Percentiles rank a stretch among this genome's conserved stretches.
Evolutionary conservation across 2,329 filamentous ascomycete genomes (phyloP).

Genomic region (Talaromyces piceae): DNA sequence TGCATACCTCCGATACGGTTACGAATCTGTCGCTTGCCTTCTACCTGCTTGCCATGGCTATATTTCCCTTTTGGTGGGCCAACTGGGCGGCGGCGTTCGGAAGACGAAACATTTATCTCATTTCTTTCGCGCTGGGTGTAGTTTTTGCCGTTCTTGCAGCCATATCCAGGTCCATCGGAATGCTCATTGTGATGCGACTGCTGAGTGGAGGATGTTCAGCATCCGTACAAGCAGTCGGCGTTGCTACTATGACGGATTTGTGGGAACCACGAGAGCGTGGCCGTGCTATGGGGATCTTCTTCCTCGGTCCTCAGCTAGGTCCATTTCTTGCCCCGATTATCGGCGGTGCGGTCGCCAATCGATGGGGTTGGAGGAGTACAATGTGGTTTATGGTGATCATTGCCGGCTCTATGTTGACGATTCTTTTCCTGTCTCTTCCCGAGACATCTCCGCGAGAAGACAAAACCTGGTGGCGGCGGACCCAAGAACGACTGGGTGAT

Average conservation of each 20-base stretch:
- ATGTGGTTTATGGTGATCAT: constrained; percentile 68
- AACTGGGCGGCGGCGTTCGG: constrained; percentile 34
- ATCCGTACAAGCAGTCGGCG: constrained; percentile 74
- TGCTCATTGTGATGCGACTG: constrained; percentile 71
- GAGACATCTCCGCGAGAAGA: constrained; percentile 15
- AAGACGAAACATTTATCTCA: constrained; percentile 66
- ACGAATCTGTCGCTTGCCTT: constrained; percentile 70
- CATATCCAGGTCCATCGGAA: constrained; percentile 59
- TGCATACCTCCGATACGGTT: constrained; percentile 56
- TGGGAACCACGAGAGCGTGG: constrained; percentile 69
- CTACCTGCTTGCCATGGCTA: constrained; percentile 76
- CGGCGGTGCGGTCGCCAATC: constrained; percentile 58
- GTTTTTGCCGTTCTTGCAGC: constrained; percentile 64
- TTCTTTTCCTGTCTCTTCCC: constrained; percentile 27
- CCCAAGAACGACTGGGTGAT: neutral
- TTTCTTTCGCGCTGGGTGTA: constrained; percentile 64
- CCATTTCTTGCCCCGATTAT: constrained; percentile 65
- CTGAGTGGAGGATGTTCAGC: constrained; percentile 69
- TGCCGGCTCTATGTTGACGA: constrained; percentile 37
- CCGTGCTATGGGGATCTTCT: constrained; percentile 72
- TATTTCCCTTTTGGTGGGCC: constrained; percentile 70
- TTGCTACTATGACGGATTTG: constrained; percentile 73
- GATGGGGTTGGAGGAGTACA: constrained; percentile 61
- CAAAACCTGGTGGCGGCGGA: neutral
- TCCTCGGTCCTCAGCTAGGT: constrained; percentile 68